A percentile compares a stretch with the other conserved stretches of the same genome.
phyloP scores from a whole-genome alignment of 2,329 filamentous ascomycete genomes.

The Monilinia polystroma region DNA sequence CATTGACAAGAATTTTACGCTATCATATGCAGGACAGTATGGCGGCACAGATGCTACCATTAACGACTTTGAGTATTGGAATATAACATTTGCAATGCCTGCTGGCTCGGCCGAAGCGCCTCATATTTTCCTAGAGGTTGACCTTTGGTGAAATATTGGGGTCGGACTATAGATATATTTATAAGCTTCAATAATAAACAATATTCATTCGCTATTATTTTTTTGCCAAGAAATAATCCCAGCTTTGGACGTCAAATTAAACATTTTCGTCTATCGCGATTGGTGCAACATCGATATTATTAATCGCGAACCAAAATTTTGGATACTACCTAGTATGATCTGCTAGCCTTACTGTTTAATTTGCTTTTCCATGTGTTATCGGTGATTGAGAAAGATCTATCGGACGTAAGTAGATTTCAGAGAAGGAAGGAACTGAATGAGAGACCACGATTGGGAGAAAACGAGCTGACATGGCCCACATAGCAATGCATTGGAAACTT shows the following conservation, averaged over 20 bases:
- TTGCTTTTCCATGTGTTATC: background rate
- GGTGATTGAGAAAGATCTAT: background rate
- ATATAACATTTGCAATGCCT: conserved; percentile 10
- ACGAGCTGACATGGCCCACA: too few relatives aligned
- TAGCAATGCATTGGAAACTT: too few relatives aligned
- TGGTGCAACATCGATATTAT: background rate
- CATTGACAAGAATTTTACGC: conserved; percentile 9
- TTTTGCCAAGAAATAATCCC: background rate
- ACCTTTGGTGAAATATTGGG: background rate
- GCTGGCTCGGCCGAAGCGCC: background rate
- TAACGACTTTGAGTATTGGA: conserved; percentile 20
- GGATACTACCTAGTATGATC: too few relatives aligned
- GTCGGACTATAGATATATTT: background rate
- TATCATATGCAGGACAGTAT: conserved; percentile 6
- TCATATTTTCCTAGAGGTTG: background rate
- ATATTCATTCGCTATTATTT: background rate
- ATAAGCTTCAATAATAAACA: background rate
- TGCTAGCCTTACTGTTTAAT: too few relatives aligned
- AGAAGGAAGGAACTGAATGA: too few relatives aligned
- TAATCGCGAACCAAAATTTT: background rate
- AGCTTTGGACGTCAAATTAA: background rate
- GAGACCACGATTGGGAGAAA: too few relatives aligned
- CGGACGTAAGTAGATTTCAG: background rate
- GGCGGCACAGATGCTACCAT: conserved; percentile 9
- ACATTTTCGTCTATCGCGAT: background rate